Base-by-base conservation (phyloP, 768 basidiomycete genomes). In the Hypholoma fasciculare region DNA sequence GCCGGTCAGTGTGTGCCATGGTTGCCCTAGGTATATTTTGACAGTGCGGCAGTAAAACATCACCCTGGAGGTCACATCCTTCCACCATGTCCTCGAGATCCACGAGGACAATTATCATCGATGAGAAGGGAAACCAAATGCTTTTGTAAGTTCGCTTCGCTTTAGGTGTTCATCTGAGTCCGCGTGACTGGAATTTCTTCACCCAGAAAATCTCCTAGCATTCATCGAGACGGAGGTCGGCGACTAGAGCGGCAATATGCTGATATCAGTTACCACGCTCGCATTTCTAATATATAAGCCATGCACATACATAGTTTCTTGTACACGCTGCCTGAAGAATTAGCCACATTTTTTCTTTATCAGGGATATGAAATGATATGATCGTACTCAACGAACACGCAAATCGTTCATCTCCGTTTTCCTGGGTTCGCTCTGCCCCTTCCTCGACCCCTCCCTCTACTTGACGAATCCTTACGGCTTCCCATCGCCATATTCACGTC, bases 401-500 rank as follows among this genome's bases (percentile, higher is more conserved):
- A 26, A 51, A 40, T 6, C 12, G 38, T 40, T 59, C 61, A 65
- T 59, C 54, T 63, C 46, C 63, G 60, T 61, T 61, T 63, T 40
- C 56, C 53, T 20, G 49, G 27, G 44, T 44, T 47, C 26, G 58
- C 60, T 38, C 51, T 12, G 20, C 58, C 43, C 16, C 51, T 42
- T 14, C 52, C 19, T 19, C 57, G 38, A 13, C 44, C 49, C 11
- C 65, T 49, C 46, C 67, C 56, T 19, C 64, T 42, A 36, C 69
- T 56, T 54, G 65, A 63, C 43, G 66, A 64, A 55, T 71, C 62
- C 39, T 66, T 60, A 23, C 54, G 62, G 38, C 71, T 49, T 13
- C 58, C 72, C 20, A 65, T 60, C 6, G 68, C 71, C 46, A 63
- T 68, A 52, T 63, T 69, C n/a, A 93, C 81, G 26, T 94, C 92